Conservation (phyloP, 2,329 filamentous ascomycete genomes). For the Pseudogymnoascus sp. region DNA sequence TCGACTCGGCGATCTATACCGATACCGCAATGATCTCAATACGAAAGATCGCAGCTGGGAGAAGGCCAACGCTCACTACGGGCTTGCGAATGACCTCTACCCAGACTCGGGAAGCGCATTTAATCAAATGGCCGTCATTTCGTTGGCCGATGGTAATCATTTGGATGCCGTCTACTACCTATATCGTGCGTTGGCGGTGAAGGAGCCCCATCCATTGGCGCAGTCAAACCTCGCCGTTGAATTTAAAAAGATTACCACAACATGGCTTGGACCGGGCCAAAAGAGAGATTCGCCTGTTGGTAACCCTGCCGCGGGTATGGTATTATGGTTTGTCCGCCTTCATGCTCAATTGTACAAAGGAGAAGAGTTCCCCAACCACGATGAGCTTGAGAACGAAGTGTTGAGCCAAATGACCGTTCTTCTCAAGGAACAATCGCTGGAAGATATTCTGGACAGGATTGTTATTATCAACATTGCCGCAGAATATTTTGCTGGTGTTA, state of each 20-base stretch:
- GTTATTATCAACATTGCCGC: constrained; percentile 80
- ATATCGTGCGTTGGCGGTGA: constrained; percentile 70
- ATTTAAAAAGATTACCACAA: constrained; percentile 56
- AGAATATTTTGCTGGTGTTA: constrained; percentile 60
- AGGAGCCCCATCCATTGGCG: constrained; percentile 66
- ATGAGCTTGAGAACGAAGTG: constrained; percentile 79
- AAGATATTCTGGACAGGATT: constrained; percentile 65
- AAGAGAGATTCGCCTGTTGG: background rate
- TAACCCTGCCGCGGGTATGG: constrained; percentile 34
- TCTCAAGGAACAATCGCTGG: constrained; percentile 58
- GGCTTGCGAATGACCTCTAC: constrained; percentile 68
- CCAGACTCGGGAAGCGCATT: constrained; percentile 74
- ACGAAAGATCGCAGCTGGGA: constrained; percentile 66
- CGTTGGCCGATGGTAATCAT: constrained; percentile 67
- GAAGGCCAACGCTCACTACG: constrained; percentile 74
- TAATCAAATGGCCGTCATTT: constrained; percentile 85
- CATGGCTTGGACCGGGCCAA: constrained; percentile 40
- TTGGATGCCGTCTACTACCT: constrained; percentile 83
- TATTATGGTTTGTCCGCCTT: constrained; percentile 75
- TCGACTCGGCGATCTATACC: constrained; percentile 79
- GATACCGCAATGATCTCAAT: constrained; percentile 71
- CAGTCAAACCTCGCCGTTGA: constrained; percentile 69
- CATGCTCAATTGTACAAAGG: constrained; percentile 80
- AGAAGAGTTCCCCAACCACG: constrained; percentile 62
- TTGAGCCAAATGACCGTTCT: constrained; percentile 67